phyloP scores from a whole-genome alignment of 2,329 filamentous ascomycete species.

The Fusarium mexicanum region DNA sequence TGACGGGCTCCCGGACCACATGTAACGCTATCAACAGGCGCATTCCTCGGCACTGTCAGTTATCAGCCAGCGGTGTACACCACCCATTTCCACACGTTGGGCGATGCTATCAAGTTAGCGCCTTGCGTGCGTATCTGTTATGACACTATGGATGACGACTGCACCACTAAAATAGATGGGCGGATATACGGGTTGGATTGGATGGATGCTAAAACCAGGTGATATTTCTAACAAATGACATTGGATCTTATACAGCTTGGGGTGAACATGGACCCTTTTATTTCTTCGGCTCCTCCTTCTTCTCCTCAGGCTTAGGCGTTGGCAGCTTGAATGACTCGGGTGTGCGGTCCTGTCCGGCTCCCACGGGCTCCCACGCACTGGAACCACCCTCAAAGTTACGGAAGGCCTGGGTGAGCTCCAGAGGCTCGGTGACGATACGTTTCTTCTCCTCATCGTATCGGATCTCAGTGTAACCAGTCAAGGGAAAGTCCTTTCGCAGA shows the following conservation, averaged over 20 bases:
- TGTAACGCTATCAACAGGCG: slow-evolving; percentile 31
- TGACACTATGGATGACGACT: slow-evolving; percentile 19
- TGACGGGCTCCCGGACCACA: slow-evolving; percentile 22
- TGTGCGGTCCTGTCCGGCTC: slow-evolving; percentile 77
- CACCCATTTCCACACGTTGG: slow-evolving; percentile 10
- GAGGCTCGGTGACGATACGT: slow-evolving; percentile 95
- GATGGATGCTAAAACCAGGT: slow-evolving; percentile 39
- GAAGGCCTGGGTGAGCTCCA: slow-evolving; percentile 98
- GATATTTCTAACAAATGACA: slow-evolving; percentile 46
- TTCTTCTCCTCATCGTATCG: slow-evolving; percentile 99
- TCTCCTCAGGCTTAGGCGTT: slow-evolving; percentile 92
- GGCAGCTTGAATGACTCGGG: slow-evolving; percentile 94
- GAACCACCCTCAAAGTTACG: slow-evolving; percentile 95
- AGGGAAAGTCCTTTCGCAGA: slow-evolving; percentile 94
- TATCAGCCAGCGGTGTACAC: slow-evolving; percentile 14
- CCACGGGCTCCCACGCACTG: slow-evolving; percentile 74
- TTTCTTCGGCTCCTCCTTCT: slow-evolving; percentile 92
- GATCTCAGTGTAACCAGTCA: slow-evolving; percentile 98
- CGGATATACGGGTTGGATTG: slow-evolving; percentile 1
- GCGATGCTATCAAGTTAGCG: slow-evolving; percentile 3
- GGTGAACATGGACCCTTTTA: slow-evolving; percentile 55
- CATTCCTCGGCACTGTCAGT: slow-evolving; percentile 21
- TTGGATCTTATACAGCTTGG: slow-evolving; percentile 45
- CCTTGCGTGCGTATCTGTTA: slow-evolving; percentile 6
- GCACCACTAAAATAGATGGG: slow-evolving; percentile 2